These are phyloP conservation scores for Ophiostoma tasmaniense DNA, from an alignment of 2,329 filamentous ascomycete species.

Conservation along the genomic window DNA sequence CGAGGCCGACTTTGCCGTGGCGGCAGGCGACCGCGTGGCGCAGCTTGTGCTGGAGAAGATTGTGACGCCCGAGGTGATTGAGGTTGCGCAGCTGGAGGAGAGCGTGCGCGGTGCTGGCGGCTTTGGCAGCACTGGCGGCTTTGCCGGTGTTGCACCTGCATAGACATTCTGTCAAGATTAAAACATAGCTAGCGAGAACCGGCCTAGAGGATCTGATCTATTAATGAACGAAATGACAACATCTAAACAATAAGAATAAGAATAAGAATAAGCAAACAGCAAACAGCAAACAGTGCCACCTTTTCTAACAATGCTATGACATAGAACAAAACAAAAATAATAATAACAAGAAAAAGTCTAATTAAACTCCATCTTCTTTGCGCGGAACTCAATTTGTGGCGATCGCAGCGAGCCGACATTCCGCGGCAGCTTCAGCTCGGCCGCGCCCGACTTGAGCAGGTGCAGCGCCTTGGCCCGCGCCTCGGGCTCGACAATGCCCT, in stretches of 20 bases:
- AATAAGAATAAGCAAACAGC: neutral
- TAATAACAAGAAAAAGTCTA: neutral
- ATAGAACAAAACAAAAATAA: neutral
- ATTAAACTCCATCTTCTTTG: constrained; percentile 38
- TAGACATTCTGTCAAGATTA: neutral
- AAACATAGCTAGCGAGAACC: neutral
- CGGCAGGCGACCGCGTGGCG: constrained; percentile 81
- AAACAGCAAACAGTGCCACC: neutral
- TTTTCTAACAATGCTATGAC: neutral
- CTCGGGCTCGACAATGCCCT: constrained; percentile 25
- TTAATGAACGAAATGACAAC: no score
- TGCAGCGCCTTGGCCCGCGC: constrained; percentile 51
- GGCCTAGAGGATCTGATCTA: neutral
- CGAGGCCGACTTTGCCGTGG: constrained; percentile 71
- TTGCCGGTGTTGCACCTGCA: constrained; percentile 2
- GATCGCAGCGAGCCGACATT: constrained; percentile 60
- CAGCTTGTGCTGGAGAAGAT: constrained; percentile 93
- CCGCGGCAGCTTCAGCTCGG: constrained; percentile 75
- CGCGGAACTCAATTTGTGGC: constrained; percentile 57
- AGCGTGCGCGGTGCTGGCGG: constrained; percentile 85
- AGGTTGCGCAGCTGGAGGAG: constrained; percentile 80
- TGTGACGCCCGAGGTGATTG: constrained; percentile 83
- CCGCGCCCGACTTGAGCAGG: constrained; percentile 69
- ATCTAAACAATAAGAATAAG: neutral
- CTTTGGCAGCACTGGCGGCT: constrained; percentile 73